Percentiles rank a stretch among this genome's conserved stretches.
Evolutionary conservation across 2,329 filamentous ascomycete genomes (phyloP).

Genomic region (Colletotrichum nymphaeae): DNA sequence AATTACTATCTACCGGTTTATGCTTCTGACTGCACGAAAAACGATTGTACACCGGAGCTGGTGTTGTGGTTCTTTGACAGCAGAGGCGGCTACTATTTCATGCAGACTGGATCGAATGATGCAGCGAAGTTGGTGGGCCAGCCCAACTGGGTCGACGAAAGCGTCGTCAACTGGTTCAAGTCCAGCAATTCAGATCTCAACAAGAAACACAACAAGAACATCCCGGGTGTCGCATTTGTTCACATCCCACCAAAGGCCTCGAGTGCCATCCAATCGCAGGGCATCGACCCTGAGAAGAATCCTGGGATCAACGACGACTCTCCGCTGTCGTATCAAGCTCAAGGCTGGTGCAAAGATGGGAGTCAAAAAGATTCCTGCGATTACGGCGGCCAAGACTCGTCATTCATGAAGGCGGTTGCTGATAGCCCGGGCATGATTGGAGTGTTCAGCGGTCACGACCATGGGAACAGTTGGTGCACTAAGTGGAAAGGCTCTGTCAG

Average conservation of each 20-base stretch:
- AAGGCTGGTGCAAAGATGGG: slow-evolving; percentile 57
- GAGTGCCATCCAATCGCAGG: slow-evolving; percentile 50
- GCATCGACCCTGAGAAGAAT: slow-evolving; percentile 50
- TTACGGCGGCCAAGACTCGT: slow-evolving; percentile 63
- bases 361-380: slow-evolving; percentile 49
- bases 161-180: slow-evolving; percentile 59
- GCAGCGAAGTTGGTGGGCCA: slow-evolving; percentile 43
- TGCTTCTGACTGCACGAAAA: slow-evolving; percentile 44
- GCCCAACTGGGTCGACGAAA: slow-evolving; percentile 58
- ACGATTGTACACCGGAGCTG: slow-evolving; percentile 50
- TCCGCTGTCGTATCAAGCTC: slow-evolving; percentile 53
- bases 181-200: slow-evolving; percentile 45
- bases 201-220: slow-evolving; percentile 44
- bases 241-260: slow-evolving; percentile 61
- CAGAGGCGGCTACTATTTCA: slow-evolving; percentile 66
- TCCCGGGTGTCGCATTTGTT: slow-evolving; percentile 61
- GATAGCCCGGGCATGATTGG: slow-evolving; percentile 65
- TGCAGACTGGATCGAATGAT: slow-evolving; percentile 40
- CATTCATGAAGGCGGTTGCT: slow-evolving; percentile 72
- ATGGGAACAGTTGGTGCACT: slow-evolving; percentile 70
- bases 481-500: slow-evolving; percentile 55
- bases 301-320: slow-evolving; percentile 58
- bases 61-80: slow-evolving; percentile 81
- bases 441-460: slow-evolving; percentile 75
- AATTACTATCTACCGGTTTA: slow-evolving; percentile 63